Evolutionary conservation across 1,284 basidiomycete species (phyloP), one percentile per base, ranked within the genome.

Genomic region (Cryptococcus amylolentus): DNA sequence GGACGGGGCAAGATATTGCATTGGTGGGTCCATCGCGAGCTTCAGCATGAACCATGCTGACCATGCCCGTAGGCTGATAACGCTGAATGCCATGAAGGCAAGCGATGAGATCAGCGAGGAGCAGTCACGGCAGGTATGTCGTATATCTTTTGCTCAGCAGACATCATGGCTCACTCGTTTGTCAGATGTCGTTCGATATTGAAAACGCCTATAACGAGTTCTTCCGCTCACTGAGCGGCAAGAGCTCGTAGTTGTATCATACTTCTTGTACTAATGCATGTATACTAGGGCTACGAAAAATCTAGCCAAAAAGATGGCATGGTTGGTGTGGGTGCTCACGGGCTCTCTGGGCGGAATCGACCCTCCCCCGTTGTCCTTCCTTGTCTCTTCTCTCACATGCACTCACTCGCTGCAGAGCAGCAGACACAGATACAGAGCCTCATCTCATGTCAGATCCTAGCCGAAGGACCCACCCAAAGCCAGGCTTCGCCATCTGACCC

Each of bases 151-250:
- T 23, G 23, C 47, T 40, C 14, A 16, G 20, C 13, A 46, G 4
- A 18, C 10, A 38, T 14, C 28, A n/a, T 46, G 14, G 42, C 50
- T 38, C 42, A 46, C 43, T 20, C 40, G 13, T 20, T 43, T 27
- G n/a, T 27, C 68, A 97, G 90, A 84, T 98, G 65, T 82, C 93
- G 7, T 98, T 98, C 71, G 96, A 98, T 70, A 89, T 98, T 50
- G 95, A 98, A 67, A 87, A 94, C 65, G 94, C 95, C 0, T 98
- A 98, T 72, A 88, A 89, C 14, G 93, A 96, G 76, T 98, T 93
- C 80, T 96, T 95, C 82, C 81, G 89, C 40, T 91, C 90, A 68
- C 75, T 95, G 12, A 72, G 74, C 41, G 62, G 65, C 40, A 68
- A 46, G 45, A 27, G 45, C 45, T 16, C 18, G 10, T 46, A 28